Evolutionary conservation across 345 rosid species (phyloP), one percentile per base, ranked within the genome.

Genomic region (Aquilaria sinensis): DNA sequence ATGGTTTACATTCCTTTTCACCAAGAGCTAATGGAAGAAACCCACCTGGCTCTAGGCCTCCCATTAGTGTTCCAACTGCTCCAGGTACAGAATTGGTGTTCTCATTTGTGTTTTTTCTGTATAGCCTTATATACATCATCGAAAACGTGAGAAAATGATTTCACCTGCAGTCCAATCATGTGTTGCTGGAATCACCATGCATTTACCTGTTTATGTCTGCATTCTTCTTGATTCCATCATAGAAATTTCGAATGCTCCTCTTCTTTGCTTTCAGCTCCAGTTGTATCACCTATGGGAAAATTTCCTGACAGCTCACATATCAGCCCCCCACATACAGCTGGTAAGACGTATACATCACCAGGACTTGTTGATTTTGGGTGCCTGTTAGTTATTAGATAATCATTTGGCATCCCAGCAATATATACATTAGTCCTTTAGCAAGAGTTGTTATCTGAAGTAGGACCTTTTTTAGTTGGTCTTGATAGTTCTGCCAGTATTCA

Each of bases 211-310:
- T 37, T 7, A 37, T 37, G 7, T 37, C 43, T 37, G 43, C 7
- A 7, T 37, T 37, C 43, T 37, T 37, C 43, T 37, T 37, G 43
- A 37, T 37, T 23, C 23, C 23, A 23, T 23, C 23, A 23, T 23
- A 23, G 23, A 23, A 23, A 23, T 23, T 23, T 23, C 1, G 43
- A 37, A 3, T 37, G 43, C 43, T 7, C 43, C 43, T 7, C 43
- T 37, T 37, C 7, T 37, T 37, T 7, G 43, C 8, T 37, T 37
- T 37, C 43, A 37, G 43, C 43, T 37, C 66, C 82, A 75, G 83
- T 51, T 65, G 72, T 74, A 33, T 67, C 88, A 34, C 80, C 82
- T 3, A 60, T 72, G 41, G 63, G 69, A 57, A 62, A 52, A 29
- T 48, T 43, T 48, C 73, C 67, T n/a, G 69, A 58, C 66, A 70